phyloP scores from a whole-genome alignment of 805 yeast species.

The Candida peoriensis region DNA sequence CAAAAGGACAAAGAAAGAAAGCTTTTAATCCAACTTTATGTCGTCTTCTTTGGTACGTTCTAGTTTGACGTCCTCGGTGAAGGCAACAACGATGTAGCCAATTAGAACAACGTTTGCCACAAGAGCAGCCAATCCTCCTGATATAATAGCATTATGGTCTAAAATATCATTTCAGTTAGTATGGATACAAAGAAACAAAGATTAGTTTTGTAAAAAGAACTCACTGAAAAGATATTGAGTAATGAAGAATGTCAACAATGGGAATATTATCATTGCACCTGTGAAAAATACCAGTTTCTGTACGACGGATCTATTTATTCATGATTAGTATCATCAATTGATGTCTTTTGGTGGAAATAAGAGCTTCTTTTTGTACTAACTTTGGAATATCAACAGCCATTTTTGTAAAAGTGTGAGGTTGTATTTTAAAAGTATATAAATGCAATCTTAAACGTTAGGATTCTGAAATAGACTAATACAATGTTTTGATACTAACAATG shows the following conservation, averaged over 20 bases:
- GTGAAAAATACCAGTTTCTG: conserved; percentile 70
- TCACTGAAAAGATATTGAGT: conserved; percentile 35
- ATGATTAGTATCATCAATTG: neutral
- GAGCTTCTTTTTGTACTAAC: conserved; percentile 12
- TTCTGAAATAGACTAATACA: too few species aligned
- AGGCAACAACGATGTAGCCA: conserved; percentile 70
- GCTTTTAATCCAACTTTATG: conserved; percentile 18
- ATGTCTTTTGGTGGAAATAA: neutral
- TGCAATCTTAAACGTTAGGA: too few species aligned
- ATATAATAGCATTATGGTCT: conserved; percentile 47
- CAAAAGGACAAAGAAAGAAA: neutral
- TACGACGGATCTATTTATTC: conserved; percentile 46
- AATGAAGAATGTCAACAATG: conserved; percentile 57
- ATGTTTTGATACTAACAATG: too few species aligned
- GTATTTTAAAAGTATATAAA: too few species aligned
- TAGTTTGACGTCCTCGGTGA: conserved; percentile 50
- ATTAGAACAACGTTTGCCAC: conserved; percentile 71
- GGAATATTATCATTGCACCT: conserved; percentile 67
- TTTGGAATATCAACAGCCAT: conserved; percentile 25
- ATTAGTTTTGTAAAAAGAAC: conserved; percentile 9
- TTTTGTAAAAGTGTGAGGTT: neutral
- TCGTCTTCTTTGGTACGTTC: conserved; percentile 34
- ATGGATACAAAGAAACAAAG: neutral
- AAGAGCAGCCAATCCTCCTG: conserved; percentile 78
- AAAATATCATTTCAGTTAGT: conserved; percentile 9